These are phyloP conservation scores for Graphilbum sp. DNA, from an alignment of 2,329 filamentous ascomycete genomes.

Conservation along the genomic window DNA sequence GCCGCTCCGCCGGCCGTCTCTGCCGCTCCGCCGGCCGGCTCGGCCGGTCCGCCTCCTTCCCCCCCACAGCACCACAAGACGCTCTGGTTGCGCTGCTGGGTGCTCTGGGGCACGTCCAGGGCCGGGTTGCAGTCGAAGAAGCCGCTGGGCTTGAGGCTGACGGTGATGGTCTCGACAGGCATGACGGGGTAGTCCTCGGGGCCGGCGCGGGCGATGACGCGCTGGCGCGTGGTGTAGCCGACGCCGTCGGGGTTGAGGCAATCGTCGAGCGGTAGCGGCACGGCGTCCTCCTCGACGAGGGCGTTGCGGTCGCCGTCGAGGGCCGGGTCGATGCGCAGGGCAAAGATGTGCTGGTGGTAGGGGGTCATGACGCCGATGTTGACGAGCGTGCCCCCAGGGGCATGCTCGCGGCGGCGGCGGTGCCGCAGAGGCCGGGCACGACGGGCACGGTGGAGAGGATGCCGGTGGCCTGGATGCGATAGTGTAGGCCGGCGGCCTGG, in stretches of 20 bases:
- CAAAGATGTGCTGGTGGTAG: slow-evolving; percentile 57
- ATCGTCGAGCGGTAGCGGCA: slow-evolving; percentile 22
- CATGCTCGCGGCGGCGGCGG: too few relatives aligned
- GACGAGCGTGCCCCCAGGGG: slow-evolving; percentile 45
- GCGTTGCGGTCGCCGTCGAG: slow-evolving; percentile 43
- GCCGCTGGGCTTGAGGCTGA: slow-evolving; percentile 34
- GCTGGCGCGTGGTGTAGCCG: slow-evolving; percentile 24
- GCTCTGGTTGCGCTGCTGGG: slow-evolving; percentile 18
- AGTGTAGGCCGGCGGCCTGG: slow-evolving; percentile 40
- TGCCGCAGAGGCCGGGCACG: too few relatives aligned
- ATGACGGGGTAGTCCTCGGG: slow-evolving; percentile 55
- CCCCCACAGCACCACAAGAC: too few relatives aligned
- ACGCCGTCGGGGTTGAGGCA: slow-evolving; percentile 33
- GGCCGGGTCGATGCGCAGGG: slow-evolving; percentile 44
- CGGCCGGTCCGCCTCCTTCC: too few relatives aligned
- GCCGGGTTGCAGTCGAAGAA: slow-evolving; percentile 35
- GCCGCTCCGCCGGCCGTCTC: too few relatives aligned
- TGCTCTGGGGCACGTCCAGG: slow-evolving; percentile 28
- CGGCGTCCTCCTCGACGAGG: slow-evolving; percentile 22
- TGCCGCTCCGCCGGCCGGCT: too few relatives aligned
- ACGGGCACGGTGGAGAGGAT: slow-evolving; percentile 46
- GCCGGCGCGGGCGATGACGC: slow-evolving; percentile 22
- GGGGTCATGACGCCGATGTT: slow-evolving; percentile 46
- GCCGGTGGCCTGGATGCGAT: slow-evolving; percentile 49
- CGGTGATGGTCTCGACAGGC: slow-evolving; percentile 40